A percentile compares a stretch with the other conserved stretches of the same genome.
Conservation (phyloP, 768 basidiomycete species). For the Suillus sp. region DNA sequence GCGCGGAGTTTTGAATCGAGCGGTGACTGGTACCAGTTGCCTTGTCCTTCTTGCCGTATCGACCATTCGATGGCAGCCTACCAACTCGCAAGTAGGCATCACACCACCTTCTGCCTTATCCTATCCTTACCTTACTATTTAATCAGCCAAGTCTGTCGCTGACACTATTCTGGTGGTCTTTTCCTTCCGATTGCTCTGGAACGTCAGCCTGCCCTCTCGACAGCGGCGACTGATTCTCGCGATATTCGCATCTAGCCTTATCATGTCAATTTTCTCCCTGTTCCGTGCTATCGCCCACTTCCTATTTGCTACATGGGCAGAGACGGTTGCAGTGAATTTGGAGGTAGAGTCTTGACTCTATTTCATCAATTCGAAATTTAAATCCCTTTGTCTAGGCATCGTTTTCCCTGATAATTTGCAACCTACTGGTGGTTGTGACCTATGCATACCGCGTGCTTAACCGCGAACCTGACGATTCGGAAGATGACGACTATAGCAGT, state of each 20-base stretch:
- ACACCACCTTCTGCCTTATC: neutral
- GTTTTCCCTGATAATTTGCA: constrained; percentile 17
- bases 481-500: constrained; percentile 18
- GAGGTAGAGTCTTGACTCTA: constrained; percentile 4
- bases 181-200: constrained; percentile 18
- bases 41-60: constrained; percentile 8
- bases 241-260: constrained; percentile 14
- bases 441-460: constrained; percentile 16
- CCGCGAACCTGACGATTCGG: neutral
- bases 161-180: constrained; percentile 15
- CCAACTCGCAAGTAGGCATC: constrained; percentile 12
- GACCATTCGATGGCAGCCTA: constrained; percentile 4
- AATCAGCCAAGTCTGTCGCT: constrained; percentile 10
- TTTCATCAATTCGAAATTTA: neutral
- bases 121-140: neutral
- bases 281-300: constrained; percentile 12
- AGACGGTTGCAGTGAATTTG: constrained; percentile 4
- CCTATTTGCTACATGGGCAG: neutral
- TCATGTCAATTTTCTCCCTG: constrained; percentile 20
- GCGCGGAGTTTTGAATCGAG: constrained; percentile 7
- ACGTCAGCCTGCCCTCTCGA: constrained; percentile 18
- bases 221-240: constrained; percentile 20
- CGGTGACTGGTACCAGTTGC: constrained; percentile 14
- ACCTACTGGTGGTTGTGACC: constrained; percentile 16
- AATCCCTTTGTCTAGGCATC: neutral